Base-by-base conservation (phyloP, 345 rosid genomes). In the Populus nigra region DNA sequence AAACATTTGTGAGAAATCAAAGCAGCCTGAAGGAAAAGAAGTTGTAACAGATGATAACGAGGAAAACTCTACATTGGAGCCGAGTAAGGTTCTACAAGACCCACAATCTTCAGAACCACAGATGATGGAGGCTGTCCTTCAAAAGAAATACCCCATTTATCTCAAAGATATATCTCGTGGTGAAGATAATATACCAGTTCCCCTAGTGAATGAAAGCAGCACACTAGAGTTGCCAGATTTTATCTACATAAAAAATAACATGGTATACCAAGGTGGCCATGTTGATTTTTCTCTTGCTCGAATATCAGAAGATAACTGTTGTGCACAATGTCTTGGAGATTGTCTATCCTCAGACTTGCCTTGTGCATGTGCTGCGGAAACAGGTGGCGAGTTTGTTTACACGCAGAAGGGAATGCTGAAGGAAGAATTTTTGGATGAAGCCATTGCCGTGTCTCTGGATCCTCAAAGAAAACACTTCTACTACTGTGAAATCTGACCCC, bases 141-240 rank as follows among this genome's bases (percentile, higher is more conserved):
- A 17, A 43, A 76, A 75, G 73, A 82, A 75, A n/a, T 41, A 79
- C 45, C 79, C 74, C 3, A 43, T 36, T 61, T 82, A 80, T 69
- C 15, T 78, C 39, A n/a, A 73, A 13, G 87, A 86, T 73, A 76
- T 84, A 65, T 38, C 84, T 2, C 68, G 82, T 31, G 89, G 89
- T 1, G 69, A 73, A 76, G 89, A 86, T 68, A 68, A 22, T 0
- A 17, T 72, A 27, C 45, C 61, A 59, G 55, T 81, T 68, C 80
- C 80, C 13, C 61, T 72, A 7, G 70, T 67, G 65, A 45, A 76
- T 59, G 79, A 43, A 29, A 33, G 39, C 31, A 43, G n/a, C 13
- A 41, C 50, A 36, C 25, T 76, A 35, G 65, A 81, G 50, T 67
- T 71, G 36, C 80, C 74, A 53, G 63, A 76, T 41, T 76, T 68